These are phyloP conservation scores for Hypoxylon fuscum DNA, from an alignment of 495 filamentous ascomycete genomes.

Conservation along the genomic window DNA sequence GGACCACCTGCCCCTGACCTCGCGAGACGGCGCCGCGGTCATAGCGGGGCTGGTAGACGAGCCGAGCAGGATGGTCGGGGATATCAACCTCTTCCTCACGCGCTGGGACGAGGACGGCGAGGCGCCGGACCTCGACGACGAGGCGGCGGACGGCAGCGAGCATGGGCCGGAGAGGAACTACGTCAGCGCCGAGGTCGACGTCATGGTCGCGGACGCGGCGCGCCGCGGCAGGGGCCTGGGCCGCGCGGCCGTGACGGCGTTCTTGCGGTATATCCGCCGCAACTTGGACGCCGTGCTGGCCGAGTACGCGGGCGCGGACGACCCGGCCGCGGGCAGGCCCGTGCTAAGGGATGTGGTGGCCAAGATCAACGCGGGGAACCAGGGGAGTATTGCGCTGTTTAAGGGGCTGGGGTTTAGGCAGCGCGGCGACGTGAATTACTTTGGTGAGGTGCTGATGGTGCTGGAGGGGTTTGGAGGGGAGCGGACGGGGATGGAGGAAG, in stretches of 20 bases:
- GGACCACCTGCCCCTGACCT: no score
- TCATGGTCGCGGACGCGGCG: constrained; percentile 79
- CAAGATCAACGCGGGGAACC: constrained; percentile 56
- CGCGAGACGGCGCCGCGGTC: neutral
- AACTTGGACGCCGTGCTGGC: constrained; percentile 60
- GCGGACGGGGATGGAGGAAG: neutral
- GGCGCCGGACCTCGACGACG: constrained; percentile 23
- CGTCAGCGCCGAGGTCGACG: constrained; percentile 78
- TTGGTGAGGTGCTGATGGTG: constrained; percentile 59
- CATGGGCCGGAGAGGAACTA: constrained; percentile 17
- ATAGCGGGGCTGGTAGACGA: constrained; percentile 57
- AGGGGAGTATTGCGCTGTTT: constrained; percentile 54
- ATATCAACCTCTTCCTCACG: constrained; percentile 85
- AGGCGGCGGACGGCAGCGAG: no score
- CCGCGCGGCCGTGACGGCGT: constrained; percentile 68
- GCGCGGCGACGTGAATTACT: constrained; percentile 58
- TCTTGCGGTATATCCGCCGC: constrained; percentile 69
- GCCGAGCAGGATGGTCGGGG: constrained; percentile 74
- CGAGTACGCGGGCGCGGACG: constrained; percentile 60
- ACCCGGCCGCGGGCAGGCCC: neutral
- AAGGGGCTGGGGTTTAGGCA: constrained; percentile 55
- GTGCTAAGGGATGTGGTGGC: constrained; percentile 52
- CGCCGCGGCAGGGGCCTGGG: constrained; percentile 73
- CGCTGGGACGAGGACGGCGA: constrained; percentile 50
- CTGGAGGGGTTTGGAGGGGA: constrained; percentile 38